phyloP scores from a whole-genome alignment of 192 early-diverging fungal genomes.

The Backusella liffmaniae region DNA sequence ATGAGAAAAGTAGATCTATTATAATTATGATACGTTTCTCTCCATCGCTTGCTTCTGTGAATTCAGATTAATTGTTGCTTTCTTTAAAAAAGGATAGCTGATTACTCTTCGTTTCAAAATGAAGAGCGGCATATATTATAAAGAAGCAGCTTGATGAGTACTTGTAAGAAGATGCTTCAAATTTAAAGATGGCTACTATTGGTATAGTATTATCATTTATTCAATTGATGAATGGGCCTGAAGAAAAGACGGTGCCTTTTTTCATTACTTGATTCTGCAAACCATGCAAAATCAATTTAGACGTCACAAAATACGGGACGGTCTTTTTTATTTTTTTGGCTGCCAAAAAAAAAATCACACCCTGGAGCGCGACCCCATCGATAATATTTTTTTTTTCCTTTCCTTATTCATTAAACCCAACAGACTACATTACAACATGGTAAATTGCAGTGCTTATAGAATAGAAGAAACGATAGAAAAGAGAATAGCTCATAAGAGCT shows the following conservation, averaged over 20 bases:
- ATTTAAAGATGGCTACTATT: too few species aligned
- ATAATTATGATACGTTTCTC: too few species aligned
- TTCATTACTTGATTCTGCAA: not conserved
- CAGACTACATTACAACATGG: conserved; percentile 2
- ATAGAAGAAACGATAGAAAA: not conserved
- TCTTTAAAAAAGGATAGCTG: too few species aligned
- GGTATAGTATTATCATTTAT: too few species aligned
- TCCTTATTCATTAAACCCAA: not conserved
- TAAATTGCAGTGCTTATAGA: not conserved
- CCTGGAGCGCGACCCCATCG: conserved; percentile 1
- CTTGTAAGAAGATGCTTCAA: too few species aligned
- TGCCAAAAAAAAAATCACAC: not conserved
- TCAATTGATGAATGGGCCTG: too few species aligned
- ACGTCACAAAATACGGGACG: conserved; percentile 3
- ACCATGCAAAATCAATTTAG: not conserved
- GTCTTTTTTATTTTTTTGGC: not conserved
- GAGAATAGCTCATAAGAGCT: not conserved
- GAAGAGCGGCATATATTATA: too few species aligned
- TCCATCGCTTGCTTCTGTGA: too few species aligned
- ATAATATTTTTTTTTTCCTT: not conserved
- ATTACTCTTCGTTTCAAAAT: too few species aligned
- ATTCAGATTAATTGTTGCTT: too few species aligned
- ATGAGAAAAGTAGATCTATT: too few species aligned
- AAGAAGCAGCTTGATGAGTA: too few species aligned
- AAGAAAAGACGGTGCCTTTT: not conserved